Conservation (phyloP, 2,329 filamentous ascomycete genomes). For the Trichophyton verrucosum region DNA sequence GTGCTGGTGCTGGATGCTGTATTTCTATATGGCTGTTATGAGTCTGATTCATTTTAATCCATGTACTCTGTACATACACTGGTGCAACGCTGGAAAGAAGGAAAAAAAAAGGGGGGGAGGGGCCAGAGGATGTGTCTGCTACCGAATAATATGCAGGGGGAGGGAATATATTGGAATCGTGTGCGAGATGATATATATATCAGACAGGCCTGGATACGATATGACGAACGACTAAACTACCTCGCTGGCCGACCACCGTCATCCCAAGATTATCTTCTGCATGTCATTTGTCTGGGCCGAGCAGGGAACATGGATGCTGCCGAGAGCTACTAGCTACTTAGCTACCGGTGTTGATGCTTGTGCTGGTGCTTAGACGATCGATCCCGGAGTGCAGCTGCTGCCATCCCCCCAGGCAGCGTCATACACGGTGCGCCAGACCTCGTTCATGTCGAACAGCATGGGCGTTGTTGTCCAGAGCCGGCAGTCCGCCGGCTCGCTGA, state of each 20-base stretch:
- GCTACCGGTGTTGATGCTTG: too few species aligned
- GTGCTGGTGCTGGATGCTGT: not conserved
- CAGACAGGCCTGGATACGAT: not conserved
- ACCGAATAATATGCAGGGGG: not conserved
- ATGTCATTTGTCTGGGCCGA: too few species aligned
- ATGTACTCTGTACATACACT: not conserved
- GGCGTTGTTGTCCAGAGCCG: constrained; percentile 46
- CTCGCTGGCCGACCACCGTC: too few species aligned
- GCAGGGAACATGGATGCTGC: not conserved
- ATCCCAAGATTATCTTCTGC: too few species aligned
- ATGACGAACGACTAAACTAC: not conserved
- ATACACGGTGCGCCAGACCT: constrained; percentile 40
- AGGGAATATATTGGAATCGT: not conserved
- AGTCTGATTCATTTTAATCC: not conserved
- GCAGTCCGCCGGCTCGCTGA: constrained; percentile 50
- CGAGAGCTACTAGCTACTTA: too few species aligned
- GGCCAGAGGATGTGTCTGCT: not conserved
- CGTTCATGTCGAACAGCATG: constrained; percentile 41
- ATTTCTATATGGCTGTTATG: not conserved
- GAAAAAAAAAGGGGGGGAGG: not conserved
- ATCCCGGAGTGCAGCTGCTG: constrained; percentile 19
- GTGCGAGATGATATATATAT: not conserved
- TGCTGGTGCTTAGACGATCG: not conserved
- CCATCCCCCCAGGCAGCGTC: constrained; percentile 30
- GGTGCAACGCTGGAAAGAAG: not conserved